Percentiles rank a stretch among this genome's conserved stretches.
phyloP scores from a whole-genome alignment of 306 rosid genomes.

The Boehmeria nivea region DNA sequence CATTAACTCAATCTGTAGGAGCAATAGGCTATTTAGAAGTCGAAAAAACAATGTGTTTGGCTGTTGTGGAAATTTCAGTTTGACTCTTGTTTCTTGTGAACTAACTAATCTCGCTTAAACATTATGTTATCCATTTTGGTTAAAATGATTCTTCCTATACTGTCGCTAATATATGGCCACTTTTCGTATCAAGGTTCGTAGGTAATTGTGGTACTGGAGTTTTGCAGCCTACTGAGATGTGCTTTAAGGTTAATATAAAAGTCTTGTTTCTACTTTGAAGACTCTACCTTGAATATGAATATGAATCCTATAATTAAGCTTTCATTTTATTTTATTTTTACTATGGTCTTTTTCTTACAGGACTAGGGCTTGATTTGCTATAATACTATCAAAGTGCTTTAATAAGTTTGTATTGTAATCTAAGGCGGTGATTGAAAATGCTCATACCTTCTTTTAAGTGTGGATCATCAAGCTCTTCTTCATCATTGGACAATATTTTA shows the following conservation, averaged over 20 bases:
- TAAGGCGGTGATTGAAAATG: no score
- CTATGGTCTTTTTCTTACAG: conserved; percentile 40
- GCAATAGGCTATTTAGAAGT: no score
- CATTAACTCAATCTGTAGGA: background rate
- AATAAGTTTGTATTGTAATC: conserved; percentile 18
- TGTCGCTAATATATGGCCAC: conserved; percentile 7
- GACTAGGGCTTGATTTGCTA: conserved; percentile 58
- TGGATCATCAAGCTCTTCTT: background rate
- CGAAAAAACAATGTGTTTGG: background rate
- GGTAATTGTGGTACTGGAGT: conserved; percentile 9
- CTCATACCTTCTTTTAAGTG: no score
- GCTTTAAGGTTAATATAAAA: background rate
- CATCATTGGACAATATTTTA: background rate
- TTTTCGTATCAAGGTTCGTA: conserved; percentile 8
- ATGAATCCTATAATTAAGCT: background rate
- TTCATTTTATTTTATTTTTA: conserved; percentile 32
- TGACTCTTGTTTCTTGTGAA: background rate
- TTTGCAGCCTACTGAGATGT: conserved; percentile 12
- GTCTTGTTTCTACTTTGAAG: background rate
- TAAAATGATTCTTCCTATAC: background rate
- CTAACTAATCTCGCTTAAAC: background rate
- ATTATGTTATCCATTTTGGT: conserved; percentile 2
- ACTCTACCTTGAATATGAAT: background rate
- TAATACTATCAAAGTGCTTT: conserved; percentile 21
- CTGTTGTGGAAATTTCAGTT: background rate